Evolutionary conservation across 768 basidiomycete species (phyloP), one percentile per base, ranked within the genome.

Genomic region (Russula compacta): DNA sequence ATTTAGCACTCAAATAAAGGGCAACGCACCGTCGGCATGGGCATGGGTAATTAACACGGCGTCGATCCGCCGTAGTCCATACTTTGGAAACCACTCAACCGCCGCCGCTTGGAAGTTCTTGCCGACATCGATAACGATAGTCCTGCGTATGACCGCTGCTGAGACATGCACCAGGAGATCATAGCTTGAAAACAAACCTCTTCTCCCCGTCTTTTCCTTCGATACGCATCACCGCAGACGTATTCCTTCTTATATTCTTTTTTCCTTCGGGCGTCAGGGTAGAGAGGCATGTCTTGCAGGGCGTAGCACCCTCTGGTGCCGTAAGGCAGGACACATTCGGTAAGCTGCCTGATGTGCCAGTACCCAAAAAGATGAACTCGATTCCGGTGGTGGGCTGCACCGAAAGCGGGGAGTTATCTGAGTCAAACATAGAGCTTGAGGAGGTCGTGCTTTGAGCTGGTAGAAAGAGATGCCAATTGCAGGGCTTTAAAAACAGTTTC

Each of bases 171-270:
- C 52, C 4, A 12, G 12, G 29, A 32, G n/a, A 29, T 24, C 17
- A 24, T 59, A 14, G 36, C 21, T 35, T 10, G 67, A 64, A 52
- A 67, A 77, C 86, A 63, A 69, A 92, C 87, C 75, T 80, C 69
- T 65, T 71, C 54, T 66, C 71, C 56, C 74, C 76, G 62, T 76
- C 74, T 65, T 66, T 69, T 9, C 70, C 77, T 47, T 60, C 67
- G 59, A 83, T 73, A 51, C 85, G 76, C 55, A 92, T 66, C 3
- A 86, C 81, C 15, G 79, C 83, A 59, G 87, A 85, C 8, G 92
- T 95, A 69, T 95, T 95, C 56, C 94, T 80, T 49, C 94, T 73
- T 39, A 84, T 80, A 67, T 95, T 97, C 73, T 84, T 89, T 80
- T 83, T 86, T 12, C 92, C 91, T 63, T 84, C 83, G 0, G 83